These are phyloP conservation scores for Phytophthora hibernalis DNA, from an alignment of 352 stramenopile genomes.

Conservation along the genomic window DNA sequence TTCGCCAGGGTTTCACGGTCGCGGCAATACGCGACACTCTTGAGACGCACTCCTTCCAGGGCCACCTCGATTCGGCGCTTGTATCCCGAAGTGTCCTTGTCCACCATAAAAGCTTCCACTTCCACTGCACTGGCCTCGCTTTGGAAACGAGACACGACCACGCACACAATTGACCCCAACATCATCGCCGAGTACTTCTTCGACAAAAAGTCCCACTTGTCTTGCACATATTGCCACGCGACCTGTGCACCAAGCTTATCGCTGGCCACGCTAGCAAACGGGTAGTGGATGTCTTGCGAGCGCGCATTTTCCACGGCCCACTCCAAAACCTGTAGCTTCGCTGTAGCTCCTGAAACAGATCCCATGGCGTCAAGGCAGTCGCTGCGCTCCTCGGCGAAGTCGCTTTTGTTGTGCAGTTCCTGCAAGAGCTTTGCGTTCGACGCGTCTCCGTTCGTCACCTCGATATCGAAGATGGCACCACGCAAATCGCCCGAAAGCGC, in stretches of 20 bases:
- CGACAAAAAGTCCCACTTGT: conserved; percentile 63
- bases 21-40: conserved; percentile 54
- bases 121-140: conserved; percentile 55
- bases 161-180: conserved; percentile 52
- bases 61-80: conserved; percentile 60
- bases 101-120: conserved; percentile 61
- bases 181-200: conserved; percentile 70
- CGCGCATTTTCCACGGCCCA: conserved; percentile 76
- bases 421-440: conserved; percentile 63
- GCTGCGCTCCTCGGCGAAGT: conserved; percentile 72
- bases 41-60: conserved; percentile 67
- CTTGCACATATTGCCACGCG: conserved; percentile 74
- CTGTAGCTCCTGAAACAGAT: conserved; percentile 40
- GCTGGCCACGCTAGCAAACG: conserved; percentile 63
- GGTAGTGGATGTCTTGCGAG: conserved; percentile 64
- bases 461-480: conserved; percentile 62
- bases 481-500: conserved; percentile 67
- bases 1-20: conserved; percentile 61
- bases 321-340: conserved; percentile 75
- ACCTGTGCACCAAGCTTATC: conserved; percentile 55
- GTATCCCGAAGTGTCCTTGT: conserved; percentile 66
- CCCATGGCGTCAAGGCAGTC: conserved; percentile 71
- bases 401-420: conserved; percentile 64
- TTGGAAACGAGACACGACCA: conserved; percentile 54
- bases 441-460: conserved; percentile 45